These are phyloP conservation scores for Trametes sanguinea DNA, from an alignment of 768 basidiomycete species.

Conservation along the genomic window DNA sequence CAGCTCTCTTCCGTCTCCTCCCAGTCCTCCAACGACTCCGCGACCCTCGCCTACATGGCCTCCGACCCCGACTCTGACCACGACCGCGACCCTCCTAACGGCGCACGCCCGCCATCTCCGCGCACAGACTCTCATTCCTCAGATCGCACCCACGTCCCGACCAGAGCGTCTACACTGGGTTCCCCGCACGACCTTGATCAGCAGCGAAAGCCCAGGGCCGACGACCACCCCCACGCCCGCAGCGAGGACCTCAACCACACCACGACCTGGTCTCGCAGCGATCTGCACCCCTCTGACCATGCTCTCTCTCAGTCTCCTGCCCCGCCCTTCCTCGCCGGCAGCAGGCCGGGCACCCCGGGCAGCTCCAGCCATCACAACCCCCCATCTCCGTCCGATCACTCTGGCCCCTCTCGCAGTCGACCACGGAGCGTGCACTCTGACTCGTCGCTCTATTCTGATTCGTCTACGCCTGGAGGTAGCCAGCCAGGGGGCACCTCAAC, in stretches of 20 bases:
- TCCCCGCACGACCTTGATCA: slow-evolving; percentile 55
- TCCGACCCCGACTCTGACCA: slow-evolving; percentile 28
- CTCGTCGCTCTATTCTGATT: slow-evolving; percentile 56
- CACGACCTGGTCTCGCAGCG: slow-evolving; percentile 28
- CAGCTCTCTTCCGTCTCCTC: slow-evolving; percentile 22
- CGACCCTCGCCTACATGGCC: slow-evolving; percentile 34
- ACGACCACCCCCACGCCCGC: slow-evolving; percentile 50
- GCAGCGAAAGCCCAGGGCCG: slow-evolving; percentile 40
- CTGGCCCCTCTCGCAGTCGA: slow-evolving; percentile 48
- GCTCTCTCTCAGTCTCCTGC: slow-evolving; percentile 31
- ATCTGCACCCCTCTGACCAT: slow-evolving; percentile 29
- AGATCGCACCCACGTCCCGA: slow-evolving; percentile 58
- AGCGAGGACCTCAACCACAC: slow-evolving; percentile 75
- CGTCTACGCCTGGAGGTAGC: slow-evolving; percentile 48
- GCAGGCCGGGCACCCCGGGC: slow-evolving; percentile 63
- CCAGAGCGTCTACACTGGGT: slow-evolving; percentile 65
- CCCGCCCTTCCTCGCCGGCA: slow-evolving; percentile 49
- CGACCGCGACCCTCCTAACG: slow-evolving; percentile 21
- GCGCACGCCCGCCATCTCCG: slow-evolving; percentile 20
- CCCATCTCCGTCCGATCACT: slow-evolving; percentile 53
- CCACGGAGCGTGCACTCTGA: slow-evolving; percentile 43
- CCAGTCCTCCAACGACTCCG: slow-evolving; percentile 28
- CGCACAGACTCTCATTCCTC: slow-evolving; percentile 29
- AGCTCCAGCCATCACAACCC: slow-evolving; percentile 50
- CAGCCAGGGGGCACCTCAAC: slow-evolving; percentile 47